Evolutionary conservation across 345 rosid genomes (phyloP), one percentile per base, ranked within the genome.

Genomic region (Capsella bursapastoris): DNA sequence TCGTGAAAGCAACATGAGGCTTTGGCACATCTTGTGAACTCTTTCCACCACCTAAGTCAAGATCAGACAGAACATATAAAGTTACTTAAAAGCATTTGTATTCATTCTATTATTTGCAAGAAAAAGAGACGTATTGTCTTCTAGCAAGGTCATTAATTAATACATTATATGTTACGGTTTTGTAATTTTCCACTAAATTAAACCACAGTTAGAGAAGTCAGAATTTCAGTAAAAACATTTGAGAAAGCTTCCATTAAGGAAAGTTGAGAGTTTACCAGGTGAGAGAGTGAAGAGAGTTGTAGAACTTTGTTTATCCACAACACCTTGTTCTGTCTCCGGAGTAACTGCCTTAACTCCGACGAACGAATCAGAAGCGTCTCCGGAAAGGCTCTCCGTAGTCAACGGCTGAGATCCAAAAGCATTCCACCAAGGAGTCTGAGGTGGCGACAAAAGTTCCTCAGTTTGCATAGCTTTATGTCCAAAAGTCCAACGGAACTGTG

Each of bases 391-490:
- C 87, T 10, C 84, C 83, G 73, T 57, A 75, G 79, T 66, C 66
- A 72, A 60, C 15, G 89, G 68, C 27, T 84, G 96, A 79, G 84
- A 79, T 60, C 88, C 86, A 52, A 84, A 73, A 45, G 77, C 72
- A 77, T 58, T 82, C 97, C 91, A 90, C 93, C 92, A 85, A 77
- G 84, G 78, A 60, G 75, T 56, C 38, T 86, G 73, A 53, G 84
- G 81, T 57, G 81, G 78, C 3, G 87, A 82, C 22, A 86, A 82
- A 57, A 85, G 59, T 57, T 87, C 96, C 73, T 84, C 74, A 79
- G 89, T 83, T 82, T 88, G 91, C 97, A 85, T 86, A 79, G 89
- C 86, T 90, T 22, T 85, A 56, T 72, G 48, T 41, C 40, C 60
- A 9, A 8, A 59, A 58, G 35, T 51, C 68, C 57, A 64, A 29